phyloP scores from a whole-genome alignment of 2,329 filamentous ascomycete genomes.

The Nannizziopsis barbatae region DNA sequence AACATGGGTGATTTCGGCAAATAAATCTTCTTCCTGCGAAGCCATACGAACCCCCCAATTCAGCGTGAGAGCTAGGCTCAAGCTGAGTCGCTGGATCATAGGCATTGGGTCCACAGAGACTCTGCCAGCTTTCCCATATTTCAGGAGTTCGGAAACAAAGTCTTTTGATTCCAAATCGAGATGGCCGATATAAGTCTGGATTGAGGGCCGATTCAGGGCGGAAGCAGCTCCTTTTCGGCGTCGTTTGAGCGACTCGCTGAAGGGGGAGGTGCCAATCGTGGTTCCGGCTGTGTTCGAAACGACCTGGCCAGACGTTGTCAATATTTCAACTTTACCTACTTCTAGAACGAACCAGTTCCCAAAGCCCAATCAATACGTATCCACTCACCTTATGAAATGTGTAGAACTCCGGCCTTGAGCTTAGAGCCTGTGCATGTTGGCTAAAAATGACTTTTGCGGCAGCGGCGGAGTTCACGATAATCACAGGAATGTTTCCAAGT shows the following conservation, averaged over 20 bases:
- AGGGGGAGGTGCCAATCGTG: constrained; percentile 57
- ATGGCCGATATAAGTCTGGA: constrained; percentile 51
- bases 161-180: constrained; percentile 53
- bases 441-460: constrained; percentile 43
- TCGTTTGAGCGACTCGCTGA: constrained; percentile 53
- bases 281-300: constrained; percentile 55
- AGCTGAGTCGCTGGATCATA: constrained; percentile 53
- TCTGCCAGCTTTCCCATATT: constrained; percentile 46
- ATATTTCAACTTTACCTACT: not conserved
- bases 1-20: constrained; percentile 52
- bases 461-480: constrained; percentile 46
- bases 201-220: constrained; percentile 53
- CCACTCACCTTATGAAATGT: constrained; percentile 48
- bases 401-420: constrained; percentile 47
- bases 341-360: not conserved
- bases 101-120: constrained; percentile 53
- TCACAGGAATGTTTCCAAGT: constrained; percentile 46
- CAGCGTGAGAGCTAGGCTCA: constrained; percentile 52
- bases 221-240: constrained; percentile 54
- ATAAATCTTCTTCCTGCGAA: constrained; percentile 49
- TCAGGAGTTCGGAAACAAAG: constrained; percentile 50
- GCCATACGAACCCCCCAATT: constrained; percentile 56
- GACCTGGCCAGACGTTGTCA: constrained; percentile 33
- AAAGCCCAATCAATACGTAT: not conserved
- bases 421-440: constrained; percentile 44